Evolutionary conservation across 2,329 filamentous ascomycete species (phyloP), one percentile per base, ranked within the genome.

Genomic region (Colletotrichum kahawae): DNA sequence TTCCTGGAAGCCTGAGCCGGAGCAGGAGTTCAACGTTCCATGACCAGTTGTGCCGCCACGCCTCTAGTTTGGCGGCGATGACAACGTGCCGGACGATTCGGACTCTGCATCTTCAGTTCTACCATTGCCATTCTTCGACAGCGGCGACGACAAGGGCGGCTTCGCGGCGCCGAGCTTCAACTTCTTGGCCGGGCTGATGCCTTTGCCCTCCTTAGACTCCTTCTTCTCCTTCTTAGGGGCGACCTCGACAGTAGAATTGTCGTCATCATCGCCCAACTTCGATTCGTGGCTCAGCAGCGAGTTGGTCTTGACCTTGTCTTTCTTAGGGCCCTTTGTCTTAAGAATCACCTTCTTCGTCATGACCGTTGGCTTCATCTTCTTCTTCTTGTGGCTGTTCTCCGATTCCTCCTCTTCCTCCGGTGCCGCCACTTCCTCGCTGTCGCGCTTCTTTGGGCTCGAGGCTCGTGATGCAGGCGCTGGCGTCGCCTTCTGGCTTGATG

Each of bases 401-500:
- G 88, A 87, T 31, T 89, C 88, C 31, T 86, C 85, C 33, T 87
- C 88, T 59, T 90, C 89, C 31, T 91, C 90, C 18, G 69, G 72
- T 6, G 63, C 72, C 64, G 90, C 88, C 77, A 87, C 84, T 70
- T 89, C 87, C 76, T 90, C 90, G 57, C 84, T 87, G 68, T 91
- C 90, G 29, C 90, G 87, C 81, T 92, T 92, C 78, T 88, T 87
- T 6, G 90, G 90, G 77, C 90, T 92, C 29, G 83, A 83, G 24
- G 87, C 89, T 67, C 89, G 86, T 14, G 89, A 91, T 9, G 85
- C 87, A 2, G 91, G 89, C 18, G 84, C 83, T 2, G 92, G 91
- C 3, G 92, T 93, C 48, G 89, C 90, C 80, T 92, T 92, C 79
- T 92, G 91, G 91, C 91, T 93, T 34, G 89, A 89, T 18, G 91